A percentile compares a stretch with the other conserved stretches of the same genome.
These are phyloP conservation scores for Tylopilus intermedius DNA, from an alignment of 768 basidiomycete genomes.

Conservation along the genomic window DNA sequence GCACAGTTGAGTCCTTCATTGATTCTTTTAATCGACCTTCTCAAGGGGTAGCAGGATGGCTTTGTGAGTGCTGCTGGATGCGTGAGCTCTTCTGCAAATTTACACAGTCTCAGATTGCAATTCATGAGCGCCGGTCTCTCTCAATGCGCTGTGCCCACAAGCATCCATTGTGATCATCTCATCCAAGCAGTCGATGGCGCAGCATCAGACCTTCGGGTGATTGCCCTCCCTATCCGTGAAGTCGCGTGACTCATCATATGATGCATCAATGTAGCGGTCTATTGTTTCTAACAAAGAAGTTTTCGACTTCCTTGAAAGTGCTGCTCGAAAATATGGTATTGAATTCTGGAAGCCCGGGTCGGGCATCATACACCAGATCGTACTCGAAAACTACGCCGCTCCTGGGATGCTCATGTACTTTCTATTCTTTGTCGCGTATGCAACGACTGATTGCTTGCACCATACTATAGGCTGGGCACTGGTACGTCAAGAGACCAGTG, in stretches of 20 bases:
- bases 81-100: slow-evolving; percentile 2
- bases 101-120: slow-evolving; percentile 57
- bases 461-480: slow-evolving; percentile 64
- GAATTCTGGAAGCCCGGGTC: slow-evolving; percentile 95
- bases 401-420: slow-evolving; percentile 87
- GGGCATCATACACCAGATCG: slow-evolving; percentile 96
- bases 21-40: background rate
- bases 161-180: slow-evolving; percentile 97
- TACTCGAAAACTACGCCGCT: slow-evolving; percentile 95
- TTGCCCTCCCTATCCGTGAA: background rate
- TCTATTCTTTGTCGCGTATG: slow-evolving; percentile 3
- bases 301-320: slow-evolving; percentile 94
- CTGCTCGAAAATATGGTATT: slow-evolving; percentile 86
- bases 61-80: slow-evolving; percentile 43
- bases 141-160: slow-evolving; percentile 78
- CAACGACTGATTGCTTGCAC: slow-evolving; percentile 2
- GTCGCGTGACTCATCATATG: background rate
- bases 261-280: slow-evolving; percentile 50
- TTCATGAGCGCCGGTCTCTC: slow-evolving; percentile 95
- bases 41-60: slow-evolving; percentile 61
- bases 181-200: slow-evolving; percentile 94
- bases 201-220: slow-evolving; percentile 75
- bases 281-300: slow-evolving; percentile 91
- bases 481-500: slow-evolving; percentile 38
- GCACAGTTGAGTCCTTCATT: slow-evolving; percentile 61